Base-by-base conservation (phyloP, 23 red algal species). In the Gracilariopsis chorda region DNA sequence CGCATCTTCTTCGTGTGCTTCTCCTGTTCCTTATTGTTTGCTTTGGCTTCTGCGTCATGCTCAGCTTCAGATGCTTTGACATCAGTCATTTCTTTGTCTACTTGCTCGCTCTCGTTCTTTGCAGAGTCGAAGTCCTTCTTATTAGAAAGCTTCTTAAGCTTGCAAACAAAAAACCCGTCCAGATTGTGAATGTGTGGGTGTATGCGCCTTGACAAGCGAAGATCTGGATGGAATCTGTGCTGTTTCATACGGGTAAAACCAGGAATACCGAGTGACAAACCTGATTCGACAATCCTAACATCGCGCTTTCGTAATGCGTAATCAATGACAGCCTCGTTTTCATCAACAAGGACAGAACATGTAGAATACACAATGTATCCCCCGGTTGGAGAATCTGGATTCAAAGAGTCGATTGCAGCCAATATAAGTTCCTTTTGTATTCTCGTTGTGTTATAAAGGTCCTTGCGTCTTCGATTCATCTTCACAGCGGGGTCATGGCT, bases 131-230 rank as follows among this genome's bases (percentile, higher is more conserved):
- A 0, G 20, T 6, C 34, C 24, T 70, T 30, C 64, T 34, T 43
- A 9, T 42, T 72, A n/a, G 77, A 90, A 19, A 87, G 34, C 63
- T 95, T 95, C 58, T 90, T 84, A 16, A 99, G 70, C 67, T 99
- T 99, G 78, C 93, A 96, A 45, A 99, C 92, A 43, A 99, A 99
- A 49, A 99, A 99, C 12, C 97, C 97, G 48, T 99, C 97, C 64
- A 99, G 84, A 53, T 99, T 99, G 62, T 99, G 97, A 24, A 99
- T 84, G 80, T 99, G 92, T 17, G 97, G 97, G 68, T 94, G 82
- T 67, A 94, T 94, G 34, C 97, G 83, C 36, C 85, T 67, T 48
- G 97, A 35, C 9, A 93, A 23, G 20, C 62, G 46, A 36, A 99
- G 48, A 35, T 44, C 33, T 23, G 89, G 84, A 84, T 96, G 90